Conservation (phyloP, 129 eudicot genomes). For the Artemisia annua region DNA sequence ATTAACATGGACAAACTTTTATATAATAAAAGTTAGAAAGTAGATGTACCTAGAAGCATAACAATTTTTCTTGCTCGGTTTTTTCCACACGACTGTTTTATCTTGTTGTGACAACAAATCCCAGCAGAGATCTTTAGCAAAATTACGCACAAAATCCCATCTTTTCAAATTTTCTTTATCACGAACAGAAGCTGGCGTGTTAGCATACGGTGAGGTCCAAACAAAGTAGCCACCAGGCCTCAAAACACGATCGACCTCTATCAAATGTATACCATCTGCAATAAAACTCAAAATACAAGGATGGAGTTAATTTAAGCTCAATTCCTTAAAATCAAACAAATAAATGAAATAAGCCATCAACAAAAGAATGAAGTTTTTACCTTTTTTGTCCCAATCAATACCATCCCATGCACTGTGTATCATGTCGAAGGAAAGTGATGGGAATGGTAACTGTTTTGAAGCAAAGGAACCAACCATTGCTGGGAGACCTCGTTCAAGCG, state of each 20-base stretch:
- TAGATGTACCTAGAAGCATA: slow-evolving; percentile 67
- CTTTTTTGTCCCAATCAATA: slow-evolving; percentile 89
- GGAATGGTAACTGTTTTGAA: slow-evolving; percentile 80
- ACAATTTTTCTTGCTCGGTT: slow-evolving; percentile 71
- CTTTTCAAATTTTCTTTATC: slow-evolving; percentile 69
- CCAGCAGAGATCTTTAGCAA: slow-evolving; percentile 78
- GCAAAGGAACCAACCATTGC: slow-evolving; percentile 88
- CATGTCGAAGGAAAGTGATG: slow-evolving; percentile 96
- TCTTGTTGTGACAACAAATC: slow-evolving; percentile 86
- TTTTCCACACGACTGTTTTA: slow-evolving; percentile 89
- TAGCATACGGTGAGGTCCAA: slow-evolving; percentile 85
- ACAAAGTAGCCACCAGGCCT: slow-evolving; percentile 99
- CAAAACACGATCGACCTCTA: slow-evolving; percentile 87
- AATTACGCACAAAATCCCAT: slow-evolving; percentile 64
- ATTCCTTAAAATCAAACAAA: not conserved
- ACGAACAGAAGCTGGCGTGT: slow-evolving; percentile 65
- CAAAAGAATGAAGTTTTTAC: slow-evolving; percentile 30
- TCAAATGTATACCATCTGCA: slow-evolving; percentile 77
- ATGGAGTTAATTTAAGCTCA: not conserved
- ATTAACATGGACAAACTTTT: not conserved
- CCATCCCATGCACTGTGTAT: slow-evolving; percentile 84
- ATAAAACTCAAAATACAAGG: slow-evolving; percentile 16
- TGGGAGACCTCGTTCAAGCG: slow-evolving; percentile 97
- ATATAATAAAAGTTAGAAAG: not conserved
- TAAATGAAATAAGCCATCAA: slow-evolving; percentile 3